Base-by-base conservation (phyloP, 805 yeast species). In the Hanseniaspora lindneri region DNA sequence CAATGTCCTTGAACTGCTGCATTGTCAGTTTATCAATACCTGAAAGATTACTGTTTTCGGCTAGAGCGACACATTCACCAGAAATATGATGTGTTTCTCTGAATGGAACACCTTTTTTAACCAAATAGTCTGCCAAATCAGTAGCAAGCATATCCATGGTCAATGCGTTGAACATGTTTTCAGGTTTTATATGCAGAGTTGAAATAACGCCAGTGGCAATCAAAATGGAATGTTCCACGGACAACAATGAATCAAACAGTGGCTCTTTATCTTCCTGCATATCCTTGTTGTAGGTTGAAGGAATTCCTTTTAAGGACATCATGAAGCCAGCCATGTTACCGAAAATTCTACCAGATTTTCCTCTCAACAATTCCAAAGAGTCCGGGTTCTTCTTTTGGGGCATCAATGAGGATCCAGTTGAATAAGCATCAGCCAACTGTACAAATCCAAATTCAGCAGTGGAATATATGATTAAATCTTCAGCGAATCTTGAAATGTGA, bases 91-190 rank as follows among this genome's bases (percentile, higher is more conserved):
- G 99, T 1, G 98, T 92, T 68, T 92, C 97, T 72, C 99, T 85
- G 71, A 92, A 92, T 50, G 98, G 98, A 55, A 92, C 98, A 52
- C 98, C 98, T 66, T 82, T 88, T 70, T 96, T 81, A 44, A 92
- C 99, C 55, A 92, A 73, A 65, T 92, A 92, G 65, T 92, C 99
- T 35, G 99, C 99, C 57, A 92, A 74, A 64, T 92, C 99, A 28
- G 99, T 92, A 19, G 98, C 98, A 58, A 92, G 75, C 98, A 92
- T 92, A 67, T 92, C 98, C 95, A 89, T 89, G 25, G 97, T 88
- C 58, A 92, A 75, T 0, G 97, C 89, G 39, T 74, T 78, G 57
- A 72, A 75, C 98, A 92, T 92, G 56, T 73, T 79, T 47, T 75
- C 81, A 54, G 74, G 72, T 57, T 83, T 73, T 55, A 88, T 83